A percentile compares a stretch with the other conserved stretches of the same genome.
Evolutionary conservation across 495 filamentous ascomycete species (phyloP).

Genomic region (Hypoxylon fragiforme): DNA sequence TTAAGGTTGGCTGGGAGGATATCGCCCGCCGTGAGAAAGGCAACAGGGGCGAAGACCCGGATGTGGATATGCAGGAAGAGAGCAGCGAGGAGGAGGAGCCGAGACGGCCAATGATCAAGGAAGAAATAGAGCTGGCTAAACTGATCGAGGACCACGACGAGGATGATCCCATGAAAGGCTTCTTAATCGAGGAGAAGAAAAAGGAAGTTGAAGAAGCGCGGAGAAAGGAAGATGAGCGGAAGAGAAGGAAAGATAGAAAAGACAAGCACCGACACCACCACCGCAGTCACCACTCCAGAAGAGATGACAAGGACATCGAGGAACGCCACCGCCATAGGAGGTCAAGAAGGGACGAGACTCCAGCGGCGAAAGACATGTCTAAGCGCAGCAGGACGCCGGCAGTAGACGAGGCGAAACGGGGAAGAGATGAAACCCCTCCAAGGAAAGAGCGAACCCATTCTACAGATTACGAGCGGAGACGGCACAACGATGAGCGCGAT

Average conservation of each 20-base stretch:
- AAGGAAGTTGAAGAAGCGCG: slow-evolving; percentile 77
- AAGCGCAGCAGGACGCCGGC: slow-evolving; percentile 23
- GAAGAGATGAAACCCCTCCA: slow-evolving; percentile 34
- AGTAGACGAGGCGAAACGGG: slow-evolving; percentile 25
- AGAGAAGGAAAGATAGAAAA: slow-evolving; percentile 41
- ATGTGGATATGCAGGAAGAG: slow-evolving; percentile 46
- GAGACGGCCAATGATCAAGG: slow-evolving; percentile 51
- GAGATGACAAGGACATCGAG: slow-evolving; percentile 26
- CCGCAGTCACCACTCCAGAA: slow-evolving; percentile 44
- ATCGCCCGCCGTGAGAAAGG: slow-evolving; percentile 44
- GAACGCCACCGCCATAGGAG: slow-evolving; percentile 32
- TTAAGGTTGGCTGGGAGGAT: slow-evolving; percentile 49
- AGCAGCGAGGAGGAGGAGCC: slow-evolving; percentile 44
- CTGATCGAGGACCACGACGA: slow-evolving; percentile 83
- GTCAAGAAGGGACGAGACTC: slow-evolving; percentile 32
- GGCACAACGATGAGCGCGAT: slow-evolving; percentile 30
- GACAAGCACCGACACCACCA: slow-evolving; percentile 62
- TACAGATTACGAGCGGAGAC: slow-evolving; percentile 35
- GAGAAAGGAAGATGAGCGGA: slow-evolving; percentile 51
- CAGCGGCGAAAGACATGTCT: slow-evolving; percentile 15
- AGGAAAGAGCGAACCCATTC: slow-evolving; percentile 35
- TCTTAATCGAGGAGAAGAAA: slow-evolving; percentile 83
- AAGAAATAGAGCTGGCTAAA: slow-evolving; percentile 75
- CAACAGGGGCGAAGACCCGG: slow-evolving; percentile 36
- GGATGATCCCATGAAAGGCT: slow-evolving; percentile 96